These are phyloP conservation scores for Puccinia polysora DNA, from an alignment of 1,284 basidiomycete species.

Conservation along the genomic window DNA sequence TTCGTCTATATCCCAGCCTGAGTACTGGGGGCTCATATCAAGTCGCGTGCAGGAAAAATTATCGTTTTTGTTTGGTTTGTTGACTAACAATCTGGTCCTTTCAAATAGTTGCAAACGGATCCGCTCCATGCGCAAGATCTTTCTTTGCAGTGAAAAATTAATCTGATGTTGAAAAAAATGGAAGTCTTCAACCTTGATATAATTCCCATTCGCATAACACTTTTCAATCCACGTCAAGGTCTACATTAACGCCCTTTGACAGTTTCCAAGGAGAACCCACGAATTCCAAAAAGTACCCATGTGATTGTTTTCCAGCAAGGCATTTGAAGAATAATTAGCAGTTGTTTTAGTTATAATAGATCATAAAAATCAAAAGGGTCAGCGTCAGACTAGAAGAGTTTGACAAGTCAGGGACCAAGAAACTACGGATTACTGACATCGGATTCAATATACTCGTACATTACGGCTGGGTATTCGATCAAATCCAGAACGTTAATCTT, in stretches of 20 bases:
- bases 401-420: not conserved
- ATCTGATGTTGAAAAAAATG: conserved; percentile 24
- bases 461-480: conserved; percentile 14
- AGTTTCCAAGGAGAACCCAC: conserved; percentile 12
- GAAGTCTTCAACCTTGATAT: conserved; percentile 33
- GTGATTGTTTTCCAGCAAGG: not conserved
- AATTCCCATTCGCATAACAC: conserved; percentile 24
- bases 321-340: too few relatives aligned
- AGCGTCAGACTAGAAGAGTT: not conserved
- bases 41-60: not conserved
- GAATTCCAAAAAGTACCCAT: not conserved
- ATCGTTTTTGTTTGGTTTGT: not conserved
- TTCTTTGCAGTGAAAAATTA: conserved; percentile 18
- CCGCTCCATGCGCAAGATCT: conserved; percentile 23
- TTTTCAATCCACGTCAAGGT: conserved; percentile 25
- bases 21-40: not conserved
- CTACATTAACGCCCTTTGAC: conserved; percentile 2
- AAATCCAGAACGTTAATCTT: conserved; percentile 12
- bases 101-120: conserved; percentile 25
- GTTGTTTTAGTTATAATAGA: too few relatives aligned
- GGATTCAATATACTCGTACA: conserved; percentile 23
- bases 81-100: conserved; percentile 4
- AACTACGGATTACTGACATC: not conserved
- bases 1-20: conserved; percentile 24
- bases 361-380: conserved; percentile 6